Conservation (phyloP, 129 eudicot species). For the Flaveria sonorensis region DNA sequence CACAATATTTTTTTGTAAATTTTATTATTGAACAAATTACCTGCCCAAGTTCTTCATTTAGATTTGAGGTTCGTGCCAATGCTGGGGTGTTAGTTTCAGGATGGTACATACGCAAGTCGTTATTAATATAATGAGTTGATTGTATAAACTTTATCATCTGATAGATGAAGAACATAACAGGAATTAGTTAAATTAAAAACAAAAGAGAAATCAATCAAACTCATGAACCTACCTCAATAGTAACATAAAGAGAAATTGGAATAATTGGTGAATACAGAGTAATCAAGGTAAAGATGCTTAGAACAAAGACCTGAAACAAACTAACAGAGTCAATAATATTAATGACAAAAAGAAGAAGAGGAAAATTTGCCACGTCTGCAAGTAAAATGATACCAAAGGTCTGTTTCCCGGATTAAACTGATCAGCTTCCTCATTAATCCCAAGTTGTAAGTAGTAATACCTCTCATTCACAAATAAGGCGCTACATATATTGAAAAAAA, state of each 20-base stretch:
- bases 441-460: conserved; percentile 69
- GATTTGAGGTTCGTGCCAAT: conserved; percentile 91
- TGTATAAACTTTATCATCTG: conserved; percentile 96
- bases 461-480: conserved; percentile 66
- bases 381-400: conserved; percentile 52
- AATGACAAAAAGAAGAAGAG: conserved; percentile 10
- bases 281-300: conserved; percentile 87
- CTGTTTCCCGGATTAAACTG: conserved; percentile 83
- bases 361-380: background rate
- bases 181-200: background rate
- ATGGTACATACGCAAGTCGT: conserved; percentile 92
- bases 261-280: conserved; percentile 95
- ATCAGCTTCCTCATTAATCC: conserved; percentile 37
- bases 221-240: conserved; percentile 70
- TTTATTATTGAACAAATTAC: background rate
- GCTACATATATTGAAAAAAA: conserved; percentile 44
- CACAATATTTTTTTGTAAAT: background rate
- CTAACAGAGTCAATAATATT: conserved; percentile 10
- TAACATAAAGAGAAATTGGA: conserved; percentile 97
- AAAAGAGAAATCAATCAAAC: background rate
- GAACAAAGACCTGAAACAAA: conserved; percentile 55
- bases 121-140: conserved; percentile 82
- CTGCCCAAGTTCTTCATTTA: conserved; percentile 99
- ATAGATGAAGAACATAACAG: conserved; percentile 28
- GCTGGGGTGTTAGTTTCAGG: conserved; percentile 89